These are phyloP conservation scores for Trametopsis cervina DNA, from an alignment of 768 basidiomycete species.

Conservation along the genomic window DNA sequence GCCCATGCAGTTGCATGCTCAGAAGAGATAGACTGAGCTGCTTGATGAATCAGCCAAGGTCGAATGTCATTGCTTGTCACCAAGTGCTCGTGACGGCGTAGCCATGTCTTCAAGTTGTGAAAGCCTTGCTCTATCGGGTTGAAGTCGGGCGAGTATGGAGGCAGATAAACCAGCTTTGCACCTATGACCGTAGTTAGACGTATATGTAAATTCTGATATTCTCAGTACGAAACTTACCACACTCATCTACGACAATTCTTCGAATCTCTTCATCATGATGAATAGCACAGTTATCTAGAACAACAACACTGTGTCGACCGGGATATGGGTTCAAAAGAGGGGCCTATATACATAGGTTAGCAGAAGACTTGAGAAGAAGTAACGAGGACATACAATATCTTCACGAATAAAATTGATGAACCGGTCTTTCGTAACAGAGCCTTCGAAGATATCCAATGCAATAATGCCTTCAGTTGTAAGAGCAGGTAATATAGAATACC, in stretches of 20 bases:
- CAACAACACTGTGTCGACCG: constrained; percentile 26
- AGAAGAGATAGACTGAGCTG: background rate
- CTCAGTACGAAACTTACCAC: constrained; percentile 6
- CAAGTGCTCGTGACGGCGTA: constrained; percentile 19
- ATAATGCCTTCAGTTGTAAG: constrained; percentile 11
- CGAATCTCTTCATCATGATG: constrained; percentile 34
- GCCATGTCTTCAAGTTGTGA: constrained; percentile 25
- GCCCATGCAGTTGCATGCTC: background rate
- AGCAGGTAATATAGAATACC: constrained; percentile 15
- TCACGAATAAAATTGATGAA: constrained; percentile 25
- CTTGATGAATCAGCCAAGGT: constrained; percentile 9
- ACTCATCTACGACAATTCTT: constrained; percentile 22
- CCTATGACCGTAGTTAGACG: constrained; percentile 8
- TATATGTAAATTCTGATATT: background rate
- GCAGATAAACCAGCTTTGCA: constrained; percentile 14
- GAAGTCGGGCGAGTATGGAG: constrained; percentile 30
- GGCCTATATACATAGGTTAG: constrained; percentile 9
- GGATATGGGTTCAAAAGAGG: constrained; percentile 25
- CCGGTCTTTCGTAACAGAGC: constrained; percentile 17
- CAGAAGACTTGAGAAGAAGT: constrained; percentile 18
- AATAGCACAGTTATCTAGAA: constrained; percentile 35
- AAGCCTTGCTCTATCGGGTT: constrained; percentile 32
- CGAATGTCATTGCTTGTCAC: constrained; percentile 3
- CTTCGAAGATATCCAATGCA: constrained; percentile 6
- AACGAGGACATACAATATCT: constrained; percentile 12